phyloP scores from a whole-genome alignment of 2,329 filamentous ascomycete species.

The Hypocrella siamensis region DNA sequence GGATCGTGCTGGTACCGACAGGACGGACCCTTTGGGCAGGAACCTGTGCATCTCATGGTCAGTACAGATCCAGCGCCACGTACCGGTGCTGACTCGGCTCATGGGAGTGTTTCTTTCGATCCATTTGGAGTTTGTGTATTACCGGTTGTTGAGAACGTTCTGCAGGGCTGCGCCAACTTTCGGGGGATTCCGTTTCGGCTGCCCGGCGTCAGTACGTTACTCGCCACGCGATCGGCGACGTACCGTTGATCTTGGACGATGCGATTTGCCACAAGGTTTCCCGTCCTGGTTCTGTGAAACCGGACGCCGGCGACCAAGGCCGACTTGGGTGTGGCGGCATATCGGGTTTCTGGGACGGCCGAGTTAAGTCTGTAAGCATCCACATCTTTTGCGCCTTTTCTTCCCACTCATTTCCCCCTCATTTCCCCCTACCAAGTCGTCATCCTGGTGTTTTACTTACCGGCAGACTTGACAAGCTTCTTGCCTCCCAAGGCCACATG shows the following conservation, averaged over 20 bases:
- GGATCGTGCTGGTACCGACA: slow-evolving; percentile 78
- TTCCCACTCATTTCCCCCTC: not conserved
- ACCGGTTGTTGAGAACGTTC: slow-evolving; percentile 54
- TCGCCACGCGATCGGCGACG: slow-evolving; percentile 17
- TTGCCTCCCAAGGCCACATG: slow-evolving; percentile 61
- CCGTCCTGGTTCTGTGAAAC: slow-evolving; percentile 75
- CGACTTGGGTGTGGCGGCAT: slow-evolving; percentile 55
- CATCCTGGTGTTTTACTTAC: slow-evolving; percentile 39
- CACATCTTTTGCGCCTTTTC: too few species aligned
- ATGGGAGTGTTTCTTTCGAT: slow-evolving; percentile 7
- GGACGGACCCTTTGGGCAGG: slow-evolving; percentile 63
- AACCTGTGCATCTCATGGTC: slow-evolving; percentile 45
- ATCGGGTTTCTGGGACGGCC: slow-evolving; percentile 24
- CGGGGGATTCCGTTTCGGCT: slow-evolving; percentile 39
- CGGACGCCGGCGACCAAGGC: slow-evolving; percentile 59
- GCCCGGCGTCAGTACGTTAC: slow-evolving; percentile 20
- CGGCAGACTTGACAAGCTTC: slow-evolving; percentile 60
- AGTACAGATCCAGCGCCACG: slow-evolving; percentile 24
- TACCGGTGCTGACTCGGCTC: slow-evolving; percentile 15
- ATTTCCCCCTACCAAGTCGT: not conserved
- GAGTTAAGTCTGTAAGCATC: too few species aligned
- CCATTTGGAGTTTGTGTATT: slow-evolving; percentile 31
- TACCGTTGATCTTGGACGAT: slow-evolving; percentile 65
- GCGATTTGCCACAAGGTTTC: slow-evolving; percentile 68
- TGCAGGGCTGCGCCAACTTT: slow-evolving; percentile 62